Conservation (phyloP, 1,139 yeast species). For the Saccharomyces hybrid region DNA sequence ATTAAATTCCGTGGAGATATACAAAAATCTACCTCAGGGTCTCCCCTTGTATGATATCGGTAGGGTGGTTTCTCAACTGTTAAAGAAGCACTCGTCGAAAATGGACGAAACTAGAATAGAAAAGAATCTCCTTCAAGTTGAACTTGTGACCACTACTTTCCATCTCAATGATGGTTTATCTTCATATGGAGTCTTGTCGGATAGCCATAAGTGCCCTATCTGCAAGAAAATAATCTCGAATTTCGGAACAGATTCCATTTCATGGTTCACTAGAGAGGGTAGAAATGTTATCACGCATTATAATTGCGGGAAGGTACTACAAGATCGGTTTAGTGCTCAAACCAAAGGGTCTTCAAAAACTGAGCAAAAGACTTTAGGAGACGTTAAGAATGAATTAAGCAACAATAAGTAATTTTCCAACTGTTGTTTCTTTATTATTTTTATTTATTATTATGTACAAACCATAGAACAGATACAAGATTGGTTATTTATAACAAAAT, state of each 20-base stretch:
- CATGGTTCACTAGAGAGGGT: conserved; percentile 17
- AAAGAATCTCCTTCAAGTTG: conserved; percentile 22
- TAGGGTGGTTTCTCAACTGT: conserved; percentile 12
- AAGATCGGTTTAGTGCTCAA: neutral
- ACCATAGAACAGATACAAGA: no score
- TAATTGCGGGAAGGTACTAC: conserved; percentile 1
- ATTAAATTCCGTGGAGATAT: conserved; percentile 14
- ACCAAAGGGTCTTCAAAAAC: neutral
- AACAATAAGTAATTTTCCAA: neutral
- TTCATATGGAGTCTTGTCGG: conserved; percentile 15
- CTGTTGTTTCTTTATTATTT: neutral
- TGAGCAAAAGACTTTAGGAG: neutral
- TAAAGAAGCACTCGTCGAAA: conserved; percentile 13
- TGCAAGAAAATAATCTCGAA: conserved; percentile 21
- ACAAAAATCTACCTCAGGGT: conserved; percentile 17
- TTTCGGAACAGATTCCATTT: conserved; percentile 17
- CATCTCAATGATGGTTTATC: conserved; percentile 15
- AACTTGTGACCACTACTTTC: conserved; percentile 18
- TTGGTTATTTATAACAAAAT: neutral
- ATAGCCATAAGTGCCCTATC: conserved; percentile 22
- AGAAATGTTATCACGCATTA: conserved; percentile 3
- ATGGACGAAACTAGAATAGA: conserved; percentile 16
- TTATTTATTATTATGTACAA: neutral
- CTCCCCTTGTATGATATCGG: conserved; percentile 16
- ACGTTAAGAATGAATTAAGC: neutral